Evolutionary conservation across 2,329 filamentous ascomycete species (phyloP), one percentile per base, ranked within the genome.

Genomic region (Beauveria sp.): DNA sequence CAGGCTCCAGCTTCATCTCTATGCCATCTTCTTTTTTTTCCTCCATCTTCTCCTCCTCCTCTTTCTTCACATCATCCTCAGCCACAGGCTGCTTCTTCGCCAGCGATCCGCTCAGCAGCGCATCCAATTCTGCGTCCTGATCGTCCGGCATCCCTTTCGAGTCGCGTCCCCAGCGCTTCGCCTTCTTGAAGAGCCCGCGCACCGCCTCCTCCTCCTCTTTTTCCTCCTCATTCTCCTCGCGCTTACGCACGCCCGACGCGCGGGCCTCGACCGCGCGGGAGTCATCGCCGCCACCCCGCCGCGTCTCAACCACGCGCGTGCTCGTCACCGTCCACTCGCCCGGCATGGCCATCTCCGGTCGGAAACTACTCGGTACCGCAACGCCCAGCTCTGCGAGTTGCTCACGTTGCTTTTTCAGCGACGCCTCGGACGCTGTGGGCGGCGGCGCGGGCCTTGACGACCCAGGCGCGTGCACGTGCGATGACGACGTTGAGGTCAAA

Each of bases 381-480:
- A 99, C 86, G 0, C 95, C 95, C 81, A 99, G 83, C 42, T 89
- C 90, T 5, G 89, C 92, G 12, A 99, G 80, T 74, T 98, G 92
- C 65, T 92, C 88, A 69, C 96, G 84, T 75, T 99, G 95, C 60
- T 82, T 83, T 74, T 93, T 93, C 61, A 91, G 79, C 66, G 96
- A 88, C 9, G 86, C 83, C 22, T 86, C 76, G 1, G 82, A 82
- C 20, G 50, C 14, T 16, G 45, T 28, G 2, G 80, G 64, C 5
- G 68, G 63, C 16, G 62, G 54, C 28, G 64, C 60, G 3, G 55
- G 62, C 16, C 46, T 46, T 3, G 53, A 52, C 3, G 63, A 54
- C 62, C 43, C 48, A 2, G 50, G 48, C 3, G 38, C 57, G 56
- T 58, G 38, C 22, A 24, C 46, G 45, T 10, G 22, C 3, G 57